Base-by-base conservation (phyloP, 352 stramenopile genomes). In the Globisporangium yorkense region DNA sequence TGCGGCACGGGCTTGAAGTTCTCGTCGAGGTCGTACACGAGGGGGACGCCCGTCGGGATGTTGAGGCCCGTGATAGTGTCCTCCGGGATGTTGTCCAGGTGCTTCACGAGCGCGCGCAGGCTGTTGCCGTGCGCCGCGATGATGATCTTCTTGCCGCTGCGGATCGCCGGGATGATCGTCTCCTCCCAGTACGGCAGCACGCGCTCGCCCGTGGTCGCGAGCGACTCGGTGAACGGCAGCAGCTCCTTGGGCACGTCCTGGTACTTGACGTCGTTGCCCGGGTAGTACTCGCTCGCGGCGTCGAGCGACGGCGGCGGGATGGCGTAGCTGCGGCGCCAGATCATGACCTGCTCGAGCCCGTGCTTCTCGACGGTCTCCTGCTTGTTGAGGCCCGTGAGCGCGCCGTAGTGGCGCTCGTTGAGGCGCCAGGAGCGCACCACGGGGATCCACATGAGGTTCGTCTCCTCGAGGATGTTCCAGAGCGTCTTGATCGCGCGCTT, bases 321-420 rank as follows among this genome's bases (percentile, higher is more conserved):
- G 57, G 98, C 96, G 78, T 99, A 99, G 59, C 80, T 96, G 57
- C 97, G 84, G 59, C 97, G 84, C 97, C 97, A 99, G 66, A 99
- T 78, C 75, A 96, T 97, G 54, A 98, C 97, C 77, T 99, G 96
- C 47, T 99, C 96, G 59, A 98, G 94, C 49, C 96, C 97, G 80
- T 99, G 93, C 80, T 99, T 98, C 61, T 98, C 93, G 1, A 99
- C 96, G 4, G 97, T 99, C 75, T 99, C 87, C 74, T 99, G 90
- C 83, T 99, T 99, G 83, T 99, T 96, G 20, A 99, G 80, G 41
- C 97, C 97, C 65, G 97, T 97, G 49, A 99, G 81, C n/a, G 81
- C 88, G 59, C 97, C 97, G 66, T 99, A 99, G 79, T 99, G 96
- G 62, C 97, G 84, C 77, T 99, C 97, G 67, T 99, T 99, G 3